Conservation (phyloP, 2,329 filamentous ascomycete species). For the Trichoderma afroharzianum region DNA sequence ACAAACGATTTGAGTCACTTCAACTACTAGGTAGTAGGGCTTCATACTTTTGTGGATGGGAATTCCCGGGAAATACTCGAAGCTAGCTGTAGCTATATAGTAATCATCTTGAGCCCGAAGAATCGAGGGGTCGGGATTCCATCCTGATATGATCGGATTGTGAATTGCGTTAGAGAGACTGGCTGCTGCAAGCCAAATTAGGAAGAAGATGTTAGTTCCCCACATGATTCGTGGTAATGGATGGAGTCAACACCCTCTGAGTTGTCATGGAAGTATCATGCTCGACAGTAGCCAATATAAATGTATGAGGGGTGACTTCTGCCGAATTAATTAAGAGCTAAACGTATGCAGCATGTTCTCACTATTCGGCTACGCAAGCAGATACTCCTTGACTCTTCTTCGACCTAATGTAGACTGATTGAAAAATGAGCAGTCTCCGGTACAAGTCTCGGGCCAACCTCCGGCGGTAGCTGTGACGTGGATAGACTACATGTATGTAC, state of each 20-base stretch:
- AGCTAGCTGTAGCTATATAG: not conserved
- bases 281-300: not conserved
- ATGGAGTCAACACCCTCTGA: not conserved
- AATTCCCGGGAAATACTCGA: not conserved
- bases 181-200: not conserved
- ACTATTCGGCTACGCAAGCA: not conserved
- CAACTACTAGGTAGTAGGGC: fast-evolving
- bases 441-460: not conserved
- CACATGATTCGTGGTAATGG: not conserved
- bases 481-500: no score
- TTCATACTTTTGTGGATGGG: not conserved
- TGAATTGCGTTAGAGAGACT: not conserved
- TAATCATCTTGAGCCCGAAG: not conserved
- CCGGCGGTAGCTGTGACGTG: not conserved
- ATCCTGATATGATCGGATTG: not conserved
- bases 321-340: not conserved
- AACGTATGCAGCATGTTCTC: not conserved
- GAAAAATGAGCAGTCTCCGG: not conserved
- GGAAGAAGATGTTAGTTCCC: not conserved
- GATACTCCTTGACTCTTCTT: not conserved
- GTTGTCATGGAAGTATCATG: not conserved
- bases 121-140: not conserved
- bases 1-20: not conserved
- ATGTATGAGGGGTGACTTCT: not conserved
- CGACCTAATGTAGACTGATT: not conserved